phyloP scores from a whole-genome alignment of 805 yeast genomes.

The Sungouiozyma ichnusensis region DNA sequence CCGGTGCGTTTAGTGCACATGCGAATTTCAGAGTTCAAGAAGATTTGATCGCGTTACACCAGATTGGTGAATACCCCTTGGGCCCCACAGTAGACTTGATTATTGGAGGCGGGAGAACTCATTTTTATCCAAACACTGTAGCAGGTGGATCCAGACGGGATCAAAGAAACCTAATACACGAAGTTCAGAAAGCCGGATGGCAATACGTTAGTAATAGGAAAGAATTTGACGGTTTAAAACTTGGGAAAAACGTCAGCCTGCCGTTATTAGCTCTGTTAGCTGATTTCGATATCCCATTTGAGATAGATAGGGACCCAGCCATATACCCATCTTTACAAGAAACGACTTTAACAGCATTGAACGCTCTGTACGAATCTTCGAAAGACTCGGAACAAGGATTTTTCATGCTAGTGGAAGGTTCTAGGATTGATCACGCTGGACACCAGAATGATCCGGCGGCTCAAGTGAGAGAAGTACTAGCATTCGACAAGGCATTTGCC shows the following conservation, averaged over 20 bases:
- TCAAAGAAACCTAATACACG: conserved; percentile 52
- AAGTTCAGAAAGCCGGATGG: conserved; percentile 52
- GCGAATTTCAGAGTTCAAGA: conserved; percentile 67
- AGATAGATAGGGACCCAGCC: conserved; percentile 55
- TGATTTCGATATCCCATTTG: conserved; percentile 72
- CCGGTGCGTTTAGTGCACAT: conserved; percentile 81
- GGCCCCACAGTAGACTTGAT: conserved; percentile 76
- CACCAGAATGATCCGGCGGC: conserved; percentile 92
- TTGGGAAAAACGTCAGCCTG: conserved; percentile 54
- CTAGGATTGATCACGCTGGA: conserved; percentile 92
- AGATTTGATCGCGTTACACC: conserved; percentile 79
- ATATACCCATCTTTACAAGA: conserved; percentile 72
- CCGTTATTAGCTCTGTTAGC: conserved; percentile 75
- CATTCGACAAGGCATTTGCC: conserved; percentile 71
- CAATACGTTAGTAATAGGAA: conserved; percentile 53
- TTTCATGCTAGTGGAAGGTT: conserved; percentile 80
- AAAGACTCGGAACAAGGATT: conserved; percentile 71
- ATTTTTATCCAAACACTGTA: conserved; percentile 47
- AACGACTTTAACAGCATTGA: conserved; percentile 64
- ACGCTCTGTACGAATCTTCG: conserved; percentile 56
- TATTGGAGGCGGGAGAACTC: conserved; percentile 88
- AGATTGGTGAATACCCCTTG: conserved; percentile 68
- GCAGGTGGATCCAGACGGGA: conserved; percentile 57
- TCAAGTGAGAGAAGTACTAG: conserved; percentile 83
- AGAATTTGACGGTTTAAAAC: conserved; percentile 45